A percentile compares a stretch with the other conserved stretches of the same genome.
Evolutionary conservation across 2,329 filamentous ascomycete genomes (phyloP).

Genomic region (Fusarium sp.): DNA sequence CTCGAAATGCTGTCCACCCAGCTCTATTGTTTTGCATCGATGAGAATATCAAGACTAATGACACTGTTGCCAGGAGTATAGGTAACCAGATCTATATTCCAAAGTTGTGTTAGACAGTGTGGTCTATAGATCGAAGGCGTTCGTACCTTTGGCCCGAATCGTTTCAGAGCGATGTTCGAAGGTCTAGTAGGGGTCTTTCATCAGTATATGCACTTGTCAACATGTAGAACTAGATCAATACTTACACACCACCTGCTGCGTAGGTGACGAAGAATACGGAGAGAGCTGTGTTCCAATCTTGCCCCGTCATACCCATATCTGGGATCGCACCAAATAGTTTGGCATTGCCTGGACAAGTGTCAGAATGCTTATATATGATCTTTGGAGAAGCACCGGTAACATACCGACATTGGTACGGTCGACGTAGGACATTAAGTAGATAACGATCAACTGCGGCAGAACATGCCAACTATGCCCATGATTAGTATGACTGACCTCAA

Average conservation of each 20-base stretch:
- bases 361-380: neutral
- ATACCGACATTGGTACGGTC: neutral
- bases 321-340: neutral
- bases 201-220: neutral
- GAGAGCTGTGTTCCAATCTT: neutral
- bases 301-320: neutral
- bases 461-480: neutral
- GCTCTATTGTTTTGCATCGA: neutral
- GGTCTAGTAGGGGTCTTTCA: neutral
- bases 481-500: too few species aligned
- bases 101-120: neutral
- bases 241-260: neutral
- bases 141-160: neutral
- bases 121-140: too few species aligned
- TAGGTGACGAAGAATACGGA: neutral
- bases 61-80: neutral
- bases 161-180: neutral
- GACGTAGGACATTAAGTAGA: neutral
- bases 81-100: neutral
- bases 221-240: neutral
- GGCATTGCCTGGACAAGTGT: neutral
- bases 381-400: neutral
- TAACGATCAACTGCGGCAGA: neutral
- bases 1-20: neutral
- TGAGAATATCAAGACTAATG: neutral